Conservation (phyloP, 176 grass and related monocot genomes). For the sorghum (Sorghum bicolor) region Sorghum_bicolor_NCBIv3 NC_012878.2:55968501-55969000, state of each 20-base stretch:
- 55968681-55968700: not conserved
- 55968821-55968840: slow-evolving; percentile 43
- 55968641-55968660: not conserved
- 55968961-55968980: slow-evolving; percentile 5
- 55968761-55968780: not conserved
- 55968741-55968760: not conserved
- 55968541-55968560: not conserved
- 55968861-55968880: slow-evolving; percentile 49
- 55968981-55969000: slow-evolving; percentile 13
- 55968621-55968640: not conserved
- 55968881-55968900: slow-evolving; percentile 35
- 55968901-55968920: slow-evolving; percentile 17
- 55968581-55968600: not conserved
- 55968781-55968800: slow-evolving; percentile 17
- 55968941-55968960: slow-evolving; percentile 22
- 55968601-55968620: not conserved
- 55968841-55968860: slow-evolving; percentile 12
- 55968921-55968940: not conserved
- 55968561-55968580: not conserved
- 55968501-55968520: not conserved
- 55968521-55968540: not conserved
- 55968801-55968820: slow-evolving; percentile 5
- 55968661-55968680: not conserved
- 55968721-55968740: not conserved
- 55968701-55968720: slow-evolving; percentile 5